Evolutionary conservation across 495 filamentous ascomycete genomes (phyloP).

Genomic region (Saxophila tyrrhenica): DNA sequence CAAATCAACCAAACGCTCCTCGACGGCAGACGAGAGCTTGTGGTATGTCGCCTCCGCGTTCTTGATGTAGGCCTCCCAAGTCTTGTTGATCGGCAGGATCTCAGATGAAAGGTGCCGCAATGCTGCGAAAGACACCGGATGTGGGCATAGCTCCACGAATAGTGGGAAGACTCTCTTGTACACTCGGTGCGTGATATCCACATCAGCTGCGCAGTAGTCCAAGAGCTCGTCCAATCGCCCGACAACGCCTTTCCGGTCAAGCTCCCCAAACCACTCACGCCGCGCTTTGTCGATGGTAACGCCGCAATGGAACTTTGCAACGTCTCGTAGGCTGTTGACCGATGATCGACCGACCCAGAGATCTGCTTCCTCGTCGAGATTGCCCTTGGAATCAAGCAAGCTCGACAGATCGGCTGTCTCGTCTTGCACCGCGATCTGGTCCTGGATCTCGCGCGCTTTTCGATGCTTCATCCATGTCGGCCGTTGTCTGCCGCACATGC

Average conservation of each 20-base stretch:
- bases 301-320: constrained; percentile 91
- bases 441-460: constrained; percentile 74
- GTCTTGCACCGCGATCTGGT: constrained; percentile 63
- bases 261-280: constrained; percentile 76
- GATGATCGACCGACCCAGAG: constrained; percentile 91
- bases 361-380: constrained; percentile 72
- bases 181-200: constrained; percentile 80
- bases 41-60: constrained; percentile 79
- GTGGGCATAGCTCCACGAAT: constrained; percentile 79
- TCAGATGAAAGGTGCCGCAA: constrained; percentile 84
- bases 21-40: constrained; percentile 60
- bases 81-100: constrained; percentile 77
- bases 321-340: constrained; percentile 88
- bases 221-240: constrained; percentile 68
- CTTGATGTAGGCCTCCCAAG: constrained; percentile 73
- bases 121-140: constrained; percentile 94
- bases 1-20: constrained; percentile 57
- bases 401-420: constrained; percentile 58
- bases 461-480: constrained; percentile 95
- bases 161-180: constrained; percentile 84
- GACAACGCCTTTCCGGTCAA: constrained; percentile 57
- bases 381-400: constrained; percentile 51
- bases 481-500: constrained; percentile 94
- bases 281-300: constrained; percentile 84
- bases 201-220: constrained; percentile 94